A percentile compares a stretch with the other conserved stretches of the same genome.
These are phyloP conservation scores for Eruca vesicaria DNA, from an alignment of 441 rosid species.

Conservation along the genomic window DNA sequence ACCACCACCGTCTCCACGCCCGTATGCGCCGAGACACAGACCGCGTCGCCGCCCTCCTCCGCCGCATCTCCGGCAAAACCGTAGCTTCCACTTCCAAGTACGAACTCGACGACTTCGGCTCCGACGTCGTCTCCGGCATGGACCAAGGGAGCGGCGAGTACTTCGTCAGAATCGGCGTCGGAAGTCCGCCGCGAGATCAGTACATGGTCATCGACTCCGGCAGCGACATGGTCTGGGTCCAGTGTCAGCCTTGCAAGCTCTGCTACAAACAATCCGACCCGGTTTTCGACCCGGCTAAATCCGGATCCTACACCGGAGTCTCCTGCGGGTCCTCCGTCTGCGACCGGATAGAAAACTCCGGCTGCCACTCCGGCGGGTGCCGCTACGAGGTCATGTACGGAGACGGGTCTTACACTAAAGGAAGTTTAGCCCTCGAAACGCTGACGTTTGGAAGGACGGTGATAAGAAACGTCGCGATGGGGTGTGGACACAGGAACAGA, in stretches of 20 bases:
- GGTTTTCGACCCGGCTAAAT: slow-evolving; percentile 76
- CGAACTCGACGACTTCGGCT: slow-evolving; percentile 47
- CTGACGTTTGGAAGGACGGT: slow-evolving; percentile 61
- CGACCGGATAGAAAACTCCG: slow-evolving; percentile 65
- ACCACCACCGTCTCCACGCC: slow-evolving; percentile 50
- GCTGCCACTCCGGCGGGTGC: slow-evolving; percentile 80
- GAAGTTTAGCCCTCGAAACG: slow-evolving; percentile 78
- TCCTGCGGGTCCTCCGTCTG: slow-evolving; percentile 78
- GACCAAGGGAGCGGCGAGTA: slow-evolving; percentile 96
- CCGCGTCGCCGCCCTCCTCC: slow-evolving; percentile 57
- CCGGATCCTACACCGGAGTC: slow-evolving; percentile 74
- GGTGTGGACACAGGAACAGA: slow-evolving; percentile 78
- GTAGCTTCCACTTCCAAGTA: neutral
- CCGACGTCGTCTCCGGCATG: slow-evolving; percentile 86
- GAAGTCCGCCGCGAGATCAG: slow-evolving; percentile 83
- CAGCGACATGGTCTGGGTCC: slow-evolving; percentile 97
- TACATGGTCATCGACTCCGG: slow-evolving; percentile 93
- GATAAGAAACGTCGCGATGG: slow-evolving; percentile 71
- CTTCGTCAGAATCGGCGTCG: slow-evolving; percentile 88
- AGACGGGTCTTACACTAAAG: slow-evolving; percentile 90
- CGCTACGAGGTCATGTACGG: slow-evolving; percentile 90
- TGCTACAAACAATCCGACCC: slow-evolving; percentile 95
- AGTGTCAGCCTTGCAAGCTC: slow-evolving; percentile 85
- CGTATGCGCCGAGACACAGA: slow-evolving; percentile 62
- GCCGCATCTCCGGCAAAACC: slow-evolving; percentile 39